phyloP scores from a whole-genome alignment of 2,329 filamentous ascomycete species.

The Pseudogymnoascus sp. region DNA sequence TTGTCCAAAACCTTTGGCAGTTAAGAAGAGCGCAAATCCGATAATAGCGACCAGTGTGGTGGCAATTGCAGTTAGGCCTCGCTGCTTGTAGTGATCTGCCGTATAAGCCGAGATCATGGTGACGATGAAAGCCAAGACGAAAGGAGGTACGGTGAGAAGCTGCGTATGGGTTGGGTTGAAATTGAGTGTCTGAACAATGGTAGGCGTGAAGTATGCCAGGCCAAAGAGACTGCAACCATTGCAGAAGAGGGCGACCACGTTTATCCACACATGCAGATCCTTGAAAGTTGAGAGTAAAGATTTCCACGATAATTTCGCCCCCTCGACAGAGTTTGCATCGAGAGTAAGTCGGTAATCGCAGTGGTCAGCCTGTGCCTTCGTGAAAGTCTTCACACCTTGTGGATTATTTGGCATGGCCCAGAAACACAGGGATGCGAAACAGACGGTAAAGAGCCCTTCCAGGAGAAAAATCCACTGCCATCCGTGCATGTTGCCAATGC shows the following conservation, averaged over 20 bases:
- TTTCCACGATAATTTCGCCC: not conserved
- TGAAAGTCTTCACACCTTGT: not conserved
- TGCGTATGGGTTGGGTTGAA: constrained; percentile 25
- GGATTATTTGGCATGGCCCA: not conserved
- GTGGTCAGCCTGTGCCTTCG: not conserved
- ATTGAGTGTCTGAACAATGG: constrained; percentile 27
- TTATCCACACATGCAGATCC: not conserved
- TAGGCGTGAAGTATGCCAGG: not conserved
- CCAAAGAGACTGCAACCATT: constrained; percentile 6
- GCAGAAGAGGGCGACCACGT: not conserved
- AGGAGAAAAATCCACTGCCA: constrained; percentile 64
- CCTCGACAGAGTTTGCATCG: constrained; percentile 3
- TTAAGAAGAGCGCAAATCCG: constrained; percentile 33
- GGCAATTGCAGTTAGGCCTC: constrained; percentile 23
- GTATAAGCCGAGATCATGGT: constrained; percentile 24
- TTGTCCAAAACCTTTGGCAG: constrained; percentile 22
- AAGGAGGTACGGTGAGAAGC: constrained; percentile 29
- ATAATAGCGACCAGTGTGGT: constrained; percentile 27
- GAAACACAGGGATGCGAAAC: constrained; percentile 61
- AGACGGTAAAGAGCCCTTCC: constrained; percentile 62
- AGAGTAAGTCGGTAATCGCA: constrained; percentile 5
- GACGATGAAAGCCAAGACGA: constrained; percentile 22
- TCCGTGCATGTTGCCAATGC: constrained; percentile 47
- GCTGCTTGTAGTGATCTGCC: constrained; percentile 25
- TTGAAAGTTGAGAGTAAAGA: not conserved